Conservation (phyloP, 2,329 filamentous ascomycete species). For the Ambrosiella xylebori region DNA sequence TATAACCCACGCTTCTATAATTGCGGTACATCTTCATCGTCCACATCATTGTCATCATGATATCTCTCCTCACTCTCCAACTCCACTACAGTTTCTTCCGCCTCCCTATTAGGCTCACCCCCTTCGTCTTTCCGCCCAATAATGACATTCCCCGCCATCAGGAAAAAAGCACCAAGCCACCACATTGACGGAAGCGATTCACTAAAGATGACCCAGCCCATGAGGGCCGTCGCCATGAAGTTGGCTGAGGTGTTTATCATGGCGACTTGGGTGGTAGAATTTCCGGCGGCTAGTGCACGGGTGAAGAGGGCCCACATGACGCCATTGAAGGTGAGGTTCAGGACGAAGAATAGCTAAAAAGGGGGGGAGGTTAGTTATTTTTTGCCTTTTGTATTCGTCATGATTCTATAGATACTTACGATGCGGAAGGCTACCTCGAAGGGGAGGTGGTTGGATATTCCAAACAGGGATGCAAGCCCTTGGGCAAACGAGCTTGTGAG, state of each 20-base stretch:
- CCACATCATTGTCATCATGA: conserved; percentile 11
- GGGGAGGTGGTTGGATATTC: conserved; percentile 25
- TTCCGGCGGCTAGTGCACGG: conserved; percentile 53
- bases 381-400: neutral
- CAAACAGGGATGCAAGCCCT: conserved; percentile 27
- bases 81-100: neutral
- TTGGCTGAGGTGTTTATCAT: conserved; percentile 72
- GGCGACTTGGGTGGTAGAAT: conserved; percentile 61
- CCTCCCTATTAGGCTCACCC: neutral
- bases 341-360: conserved; percentile 50
- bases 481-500: conserved; percentile 33
- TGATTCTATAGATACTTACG: conserved; percentile 22
- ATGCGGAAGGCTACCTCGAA: conserved; percentile 33
- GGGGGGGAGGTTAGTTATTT: neutral
- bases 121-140: conserved; percentile 52
- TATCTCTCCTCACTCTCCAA: conserved; percentile 14
- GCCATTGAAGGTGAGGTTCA: conserved; percentile 60
- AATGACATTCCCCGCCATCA: conserved; percentile 63
- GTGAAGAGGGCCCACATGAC: conserved; percentile 80
- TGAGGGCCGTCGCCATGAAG: conserved; percentile 59
- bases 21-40: conserved; percentile 18
- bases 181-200: conserved; percentile 56
- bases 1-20: neutral
- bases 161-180: conserved; percentile 56
- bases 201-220: conserved; percentile 53